Base-by-base conservation (phyloP, 2,329 filamentous ascomycete species). In the Xylariales sp. region DNA sequence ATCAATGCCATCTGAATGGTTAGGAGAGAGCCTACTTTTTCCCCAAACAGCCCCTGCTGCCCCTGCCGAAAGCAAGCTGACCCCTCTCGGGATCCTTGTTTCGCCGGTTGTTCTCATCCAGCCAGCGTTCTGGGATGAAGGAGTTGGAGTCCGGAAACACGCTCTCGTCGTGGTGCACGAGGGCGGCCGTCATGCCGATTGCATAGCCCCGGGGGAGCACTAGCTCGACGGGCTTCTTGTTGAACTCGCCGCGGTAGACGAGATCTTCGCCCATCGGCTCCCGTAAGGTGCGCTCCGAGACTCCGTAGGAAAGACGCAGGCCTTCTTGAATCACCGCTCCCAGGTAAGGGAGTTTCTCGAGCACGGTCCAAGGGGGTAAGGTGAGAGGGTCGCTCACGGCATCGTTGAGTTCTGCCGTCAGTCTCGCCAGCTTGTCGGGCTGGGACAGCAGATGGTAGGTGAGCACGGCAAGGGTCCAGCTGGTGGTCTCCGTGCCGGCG, bases 311-410 rank as follows among this genome's bases (percentile, higher is more conserved):
- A 17, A 53, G 40, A 19, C 51, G 49, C n/a, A 55, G 40, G 16
- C 43, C 40, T 36, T 55, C 51, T n/a, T 45, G 40, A 13, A 54
- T 41, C 8, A 54, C 46, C 14, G 39, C 50, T 28, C 42, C 40
- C 8, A 61, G 43, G 41, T 67, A 70, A 0, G 66, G 62, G 7
- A 69, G 49, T 30, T 60, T 48, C 44, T 71, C 58, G 6, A 67
- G 48, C 20, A 52, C 45, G 1, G 44, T 46, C 48, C 51, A 55
- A 33, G 49, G 14, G 2, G 33, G 33, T 2, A 37, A 18, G 13
- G 28, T 47, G 17, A 50, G 34, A n/a, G 21, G 25, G 39, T 7
- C 33, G n/a, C 15, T 15, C 4, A 37, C 48, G 4, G 33, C 29
- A 1, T 44, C 44, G 10, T 43, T 41, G 13, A 59, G 41, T 17